Evolutionary conservation across 805 yeast species (phyloP), one percentile per base, ranked within the genome.

Genomic region (Myxozyma monticola): DNA sequence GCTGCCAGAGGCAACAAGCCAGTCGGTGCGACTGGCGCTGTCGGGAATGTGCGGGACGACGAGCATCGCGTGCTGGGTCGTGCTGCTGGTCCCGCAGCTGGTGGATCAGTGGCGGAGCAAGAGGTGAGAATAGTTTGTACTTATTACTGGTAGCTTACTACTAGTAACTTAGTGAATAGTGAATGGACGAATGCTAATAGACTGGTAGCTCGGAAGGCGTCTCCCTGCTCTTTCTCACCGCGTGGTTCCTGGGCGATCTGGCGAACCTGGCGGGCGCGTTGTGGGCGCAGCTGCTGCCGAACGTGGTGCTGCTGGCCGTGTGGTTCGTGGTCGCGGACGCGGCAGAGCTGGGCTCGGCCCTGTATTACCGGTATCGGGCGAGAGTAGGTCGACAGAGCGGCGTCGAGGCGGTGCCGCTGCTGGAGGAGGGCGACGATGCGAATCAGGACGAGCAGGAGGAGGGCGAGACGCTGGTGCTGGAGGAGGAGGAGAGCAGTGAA

Each of bases 181-280:
- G 29, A 26, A 10, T 29, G 24, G 40, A 30, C 18, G 7, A 8
- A 24, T 2, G 12, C 15, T 7, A 24, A 7, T n/a, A 24, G n/a
- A n/a, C n/a, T n/a, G n/a, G n/a, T n/a, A 76, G 81, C 15, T 86
- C 88, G 3, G 90, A 84, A 29, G 95, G 95, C 4, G 80, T 85
- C 21, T 79, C 91, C 33, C 74, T 83, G 28, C 77, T 82, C 4
- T 85, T 86, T 60, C 74, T 85, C 22, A 58, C 76, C 9, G 76
- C 82, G 45, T 85, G 93, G 93, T 75, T 83, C 34, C 59, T 81
- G 15, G 93, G 93, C 2, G 95, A 85, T 61, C 45, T 85, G 7
- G 74, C 81, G 57, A 86, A 85, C 63, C 71, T 86, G 31, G 61
- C 72, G 1, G 95, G 95, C 1, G 71, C 90, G 0, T 25, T 85